Percentiles rank a stretch among this genome's conserved stretches.
phyloP scores from a whole-genome alignment of 768 basidiomycete genomes.

The Tricholoma saponaceum region DNA sequence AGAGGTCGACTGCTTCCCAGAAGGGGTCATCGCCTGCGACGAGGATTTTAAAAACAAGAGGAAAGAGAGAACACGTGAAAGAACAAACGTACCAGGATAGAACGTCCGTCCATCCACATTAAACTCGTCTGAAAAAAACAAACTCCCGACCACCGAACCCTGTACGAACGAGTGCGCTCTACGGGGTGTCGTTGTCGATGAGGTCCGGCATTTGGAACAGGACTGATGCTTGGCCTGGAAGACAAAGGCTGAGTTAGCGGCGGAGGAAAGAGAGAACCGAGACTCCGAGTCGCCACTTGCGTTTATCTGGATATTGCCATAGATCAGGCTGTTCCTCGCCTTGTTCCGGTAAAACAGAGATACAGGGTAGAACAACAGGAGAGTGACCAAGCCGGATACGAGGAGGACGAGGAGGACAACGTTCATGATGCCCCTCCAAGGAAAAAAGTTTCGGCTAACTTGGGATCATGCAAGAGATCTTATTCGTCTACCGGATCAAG shows the following conservation, averaged over 20 bases:
- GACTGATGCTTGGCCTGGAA: background rate
- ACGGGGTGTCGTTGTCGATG: background rate
- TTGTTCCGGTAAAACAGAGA: constrained; percentile 41
- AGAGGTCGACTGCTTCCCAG: constrained; percentile 35
- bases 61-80: too few relatives aligned
- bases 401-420: constrained; percentile 64
- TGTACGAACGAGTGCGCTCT: background rate
- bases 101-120: background rate
- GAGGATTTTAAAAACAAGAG: constrained; percentile 35
- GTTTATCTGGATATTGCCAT: constrained; percentile 66
- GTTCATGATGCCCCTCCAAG: constrained; percentile 56
- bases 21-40: constrained; percentile 51
- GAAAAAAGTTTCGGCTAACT: constrained; percentile 28
- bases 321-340: constrained; percentile 39
- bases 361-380: constrained; percentile 86
- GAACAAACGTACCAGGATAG: background rate
- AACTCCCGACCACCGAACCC: constrained; percentile 64
- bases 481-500: constrained; percentile 63
- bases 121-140: constrained; percentile 16
- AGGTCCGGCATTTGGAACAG: background rate
- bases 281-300: constrained; percentile 35
- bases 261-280: constrained; percentile 9
- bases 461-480: constrained; percentile 68
- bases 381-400: constrained; percentile 52
- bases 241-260: background rate